Evolutionary conservation across 2,329 filamentous ascomycete genomes (phyloP).

Genomic region (Tolypocladium endophyticum): DNA sequence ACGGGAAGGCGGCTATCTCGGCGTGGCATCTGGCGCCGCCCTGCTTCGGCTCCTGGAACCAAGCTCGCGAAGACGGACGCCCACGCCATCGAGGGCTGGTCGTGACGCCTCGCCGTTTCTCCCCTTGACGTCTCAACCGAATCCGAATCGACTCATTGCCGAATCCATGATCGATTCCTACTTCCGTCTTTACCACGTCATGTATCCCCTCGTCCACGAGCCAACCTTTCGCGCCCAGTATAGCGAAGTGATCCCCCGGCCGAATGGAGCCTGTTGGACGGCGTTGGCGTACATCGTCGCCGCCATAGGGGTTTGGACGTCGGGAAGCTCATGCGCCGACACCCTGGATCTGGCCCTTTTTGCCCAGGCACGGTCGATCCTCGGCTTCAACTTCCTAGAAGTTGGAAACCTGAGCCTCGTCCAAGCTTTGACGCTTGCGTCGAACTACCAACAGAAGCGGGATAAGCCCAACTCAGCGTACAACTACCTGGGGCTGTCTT

Average conservation of each 20-base stretch:
- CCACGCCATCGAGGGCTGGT: conserved; percentile 7
- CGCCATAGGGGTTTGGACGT: conserved; percentile 25
- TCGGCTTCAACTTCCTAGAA: conserved; percentile 32
- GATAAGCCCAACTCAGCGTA: conserved; percentile 41
- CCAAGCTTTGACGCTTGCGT: conserved; percentile 31
- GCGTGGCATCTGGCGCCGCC: conserved; percentile 32
- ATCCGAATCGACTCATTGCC: conserved; percentile 19
- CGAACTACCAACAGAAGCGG: conserved; percentile 39
- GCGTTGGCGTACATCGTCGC: conserved; percentile 23
- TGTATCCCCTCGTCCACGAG: conserved; percentile 36
- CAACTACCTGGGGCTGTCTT: conserved; percentile 39
- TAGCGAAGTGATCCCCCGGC: conserved; percentile 20
- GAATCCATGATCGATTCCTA: conserved; percentile 28
- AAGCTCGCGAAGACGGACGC: conserved; percentile 12
- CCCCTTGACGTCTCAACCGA: conserved; percentile 15
- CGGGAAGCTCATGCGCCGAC: conserved; percentile 9
- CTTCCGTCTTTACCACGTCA: conserved; percentile 32
- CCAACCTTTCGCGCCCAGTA: conserved; percentile 29
- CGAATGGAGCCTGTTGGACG: conserved; percentile 18
- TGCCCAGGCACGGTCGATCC: conserved; percentile 17
- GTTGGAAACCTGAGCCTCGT: conserved; percentile 33
- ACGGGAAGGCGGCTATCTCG: conserved; percentile 31
- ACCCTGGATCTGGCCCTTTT: conserved; percentile 17
- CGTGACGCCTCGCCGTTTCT: conserved; percentile 3
- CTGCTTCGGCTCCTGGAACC: conserved; percentile 27